Evolutionary conservation across 2,329 filamentous ascomycete genomes (phyloP), one percentile per base, ranked within the genome.

Genomic region (Aspergillus intermedius): DNA sequence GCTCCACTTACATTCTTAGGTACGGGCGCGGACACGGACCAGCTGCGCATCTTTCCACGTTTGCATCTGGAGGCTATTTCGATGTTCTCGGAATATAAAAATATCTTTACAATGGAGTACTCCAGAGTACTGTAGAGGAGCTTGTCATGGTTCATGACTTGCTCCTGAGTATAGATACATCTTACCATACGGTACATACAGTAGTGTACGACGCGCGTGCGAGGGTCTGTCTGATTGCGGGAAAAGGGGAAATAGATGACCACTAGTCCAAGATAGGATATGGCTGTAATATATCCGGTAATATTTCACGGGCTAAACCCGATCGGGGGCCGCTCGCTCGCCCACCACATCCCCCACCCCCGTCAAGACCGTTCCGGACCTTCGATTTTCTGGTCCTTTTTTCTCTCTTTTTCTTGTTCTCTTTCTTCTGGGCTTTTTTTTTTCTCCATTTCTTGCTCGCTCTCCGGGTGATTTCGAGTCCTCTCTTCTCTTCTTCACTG

Each of bases 1-100:
- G 25, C 9, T 30, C 25, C 25, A 30, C 25, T 12, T 30, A 30
- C 25, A 30, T 30, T 30, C 17, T 30, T 30, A 12, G 17, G 10
- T 40, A 40, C 37, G 37, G 37, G 15, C 15, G 17, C 44, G 10
- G 28, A 35, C 48, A 47, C 43, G 30, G 47, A 41, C 21, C 53
- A 55, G 7, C 37, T 5, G 10, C 51, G 53, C 53, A 53, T 51
- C 41, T 42, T 43, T 48, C 39, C 51, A 51, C 49, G 47, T 55
- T 52, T 47, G 51, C 53, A 51, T 55, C 44, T 45, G 49, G 47
- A 22, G 17, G 19, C 37, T 12, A 9, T 13, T 41, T 21, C 3
- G 19, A 10, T 41, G 19, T 41, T 41, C 39, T 41, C 39, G 15
- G 19, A 13, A 23, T 19, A 39, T 39, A 19, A 19, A 39, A 17